Conservation (phyloP, 1,284 basidiomycete species). For the Fomitopsis schrenkii region DNA sequence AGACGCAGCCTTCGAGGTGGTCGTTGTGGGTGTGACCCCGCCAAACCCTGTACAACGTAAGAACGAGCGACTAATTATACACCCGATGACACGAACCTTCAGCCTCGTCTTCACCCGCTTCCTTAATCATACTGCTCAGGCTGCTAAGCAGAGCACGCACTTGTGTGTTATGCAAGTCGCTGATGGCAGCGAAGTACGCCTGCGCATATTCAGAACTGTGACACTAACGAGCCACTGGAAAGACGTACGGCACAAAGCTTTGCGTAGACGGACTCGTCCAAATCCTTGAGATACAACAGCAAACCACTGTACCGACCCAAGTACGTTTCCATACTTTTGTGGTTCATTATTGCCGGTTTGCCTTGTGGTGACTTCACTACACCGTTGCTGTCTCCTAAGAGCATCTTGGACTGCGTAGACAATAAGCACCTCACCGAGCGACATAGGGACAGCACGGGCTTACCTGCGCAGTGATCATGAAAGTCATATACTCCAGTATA, state of each 20-base stretch:
- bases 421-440: neutral
- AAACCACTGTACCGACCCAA: conserved; percentile 88
- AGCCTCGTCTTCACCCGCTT: conserved; percentile 66
- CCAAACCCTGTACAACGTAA: conserved; percentile 41
- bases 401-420: conserved; percentile 56
- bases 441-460: conserved; percentile 14
- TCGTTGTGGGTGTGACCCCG: conserved; percentile 32
- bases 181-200: conserved; percentile 86
- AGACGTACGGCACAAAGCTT: conserved; percentile 80
- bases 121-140: conserved; percentile 63
- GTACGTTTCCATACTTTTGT: conserved; percentile 75
- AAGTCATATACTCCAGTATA: conserved; percentile 82
- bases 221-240: neutral
- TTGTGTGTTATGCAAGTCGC: conserved; percentile 77
- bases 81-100: conserved; percentile 41
- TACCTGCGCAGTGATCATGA: conserved; percentile 87
- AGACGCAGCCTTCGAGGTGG: conserved; percentile 42
- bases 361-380: conserved; percentile 40
- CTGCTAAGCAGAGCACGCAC: conserved; percentile 69
- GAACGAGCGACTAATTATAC: neutral
- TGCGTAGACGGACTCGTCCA: conserved; percentile 83
- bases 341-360: conserved; percentile 52
- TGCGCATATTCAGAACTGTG: conserved; percentile 26
- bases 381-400: conserved; percentile 59
- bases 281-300: conserved; percentile 93